Evolutionary conservation across 768 basidiomycete species (phyloP).

Genomic region (Pholiota conissans): DNA sequence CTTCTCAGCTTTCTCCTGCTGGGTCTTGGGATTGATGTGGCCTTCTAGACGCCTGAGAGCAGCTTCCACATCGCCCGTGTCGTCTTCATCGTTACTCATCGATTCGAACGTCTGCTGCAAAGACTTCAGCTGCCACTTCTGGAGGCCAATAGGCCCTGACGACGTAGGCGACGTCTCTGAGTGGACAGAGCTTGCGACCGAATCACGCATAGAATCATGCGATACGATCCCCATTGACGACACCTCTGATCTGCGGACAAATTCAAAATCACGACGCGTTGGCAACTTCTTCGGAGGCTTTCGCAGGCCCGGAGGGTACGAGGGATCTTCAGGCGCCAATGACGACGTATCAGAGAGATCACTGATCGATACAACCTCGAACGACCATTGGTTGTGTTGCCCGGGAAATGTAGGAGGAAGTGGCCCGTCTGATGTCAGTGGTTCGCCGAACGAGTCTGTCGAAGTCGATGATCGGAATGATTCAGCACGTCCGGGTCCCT

Average conservation of each 20-base stretch:
- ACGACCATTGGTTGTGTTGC: slow-evolving; percentile 50
- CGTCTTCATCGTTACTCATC: slow-evolving; percentile 71
- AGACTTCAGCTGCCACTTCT: slow-evolving; percentile 84
- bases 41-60: slow-evolving; percentile 83
- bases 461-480: slow-evolving; percentile 44
- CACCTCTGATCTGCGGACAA: slow-evolving; percentile 70
- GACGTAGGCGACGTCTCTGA: slow-evolving; percentile 37
- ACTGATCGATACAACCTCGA: slow-evolving; percentile 77
- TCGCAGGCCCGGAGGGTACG: slow-evolving; percentile 53
- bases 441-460: slow-evolving; percentile 51
- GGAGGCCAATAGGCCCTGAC: slow-evolving; percentile 45
- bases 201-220: slow-evolving; percentile 56
- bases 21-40: slow-evolving; percentile 72
- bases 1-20: slow-evolving; percentile 70
- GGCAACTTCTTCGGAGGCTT: slow-evolving; percentile 62
- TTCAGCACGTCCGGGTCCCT: slow-evolving; percentile 26
- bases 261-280: slow-evolving; percentile 78
- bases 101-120: slow-evolving; percentile 56
- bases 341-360: slow-evolving; percentile 82
- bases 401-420: slow-evolving; percentile 37
- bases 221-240: slow-evolving; percentile 79
- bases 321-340: slow-evolving; percentile 38
- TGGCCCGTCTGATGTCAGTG: slow-evolving; percentile 32
- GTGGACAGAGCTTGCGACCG: slow-evolving; percentile 41
- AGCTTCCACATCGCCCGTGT: slow-evolving; percentile 73